These are phyloP conservation scores for Medicago lupulina DNA, from an alignment of 306 rosid species.

Conservation along the genomic window DNA sequence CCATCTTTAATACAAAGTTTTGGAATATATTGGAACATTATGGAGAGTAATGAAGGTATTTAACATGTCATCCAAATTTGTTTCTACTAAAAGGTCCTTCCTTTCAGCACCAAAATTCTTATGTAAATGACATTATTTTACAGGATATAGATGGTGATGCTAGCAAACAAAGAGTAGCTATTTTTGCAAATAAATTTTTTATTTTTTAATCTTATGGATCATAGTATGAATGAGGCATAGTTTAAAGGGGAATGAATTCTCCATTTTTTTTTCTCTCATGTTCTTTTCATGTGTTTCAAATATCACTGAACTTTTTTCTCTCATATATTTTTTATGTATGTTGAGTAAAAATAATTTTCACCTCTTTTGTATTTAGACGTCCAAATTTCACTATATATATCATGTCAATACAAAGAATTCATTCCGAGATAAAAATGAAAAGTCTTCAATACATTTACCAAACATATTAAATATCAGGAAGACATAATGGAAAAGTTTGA, in stretches of 20 bases:
- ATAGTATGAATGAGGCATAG: too few relatives aligned
- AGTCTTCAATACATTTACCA: conserved; percentile 26
- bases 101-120: conserved; percentile 8
- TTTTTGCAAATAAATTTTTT: too few relatives aligned
- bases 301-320: too few relatives aligned
- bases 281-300: too few relatives aligned
- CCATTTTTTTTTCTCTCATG: too few relatives aligned
- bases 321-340: too few relatives aligned
- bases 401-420: background rate
- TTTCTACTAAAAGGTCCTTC: conserved; percentile 9
- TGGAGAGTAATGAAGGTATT: background rate
- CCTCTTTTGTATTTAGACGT: background rate
- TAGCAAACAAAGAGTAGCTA: too few relatives aligned
- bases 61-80: background rate
- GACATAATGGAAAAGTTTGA: conserved; percentile 19
- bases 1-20: conserved; percentile 19
- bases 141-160: too few relatives aligned
- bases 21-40: conserved; percentile 15
- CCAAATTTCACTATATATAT: background rate
- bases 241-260: too few relatives aligned
- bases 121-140: background rate
- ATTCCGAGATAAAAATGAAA: background rate
- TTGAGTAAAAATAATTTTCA: background rate
- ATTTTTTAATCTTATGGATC: too few relatives aligned
- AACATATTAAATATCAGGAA: conserved; percentile 12